Percentiles rank a stretch among this genome's conserved stretches.
Evolutionary conservation across 352 stramenopile species (phyloP).

Genomic region (Globisporangium spinosum): DNA sequence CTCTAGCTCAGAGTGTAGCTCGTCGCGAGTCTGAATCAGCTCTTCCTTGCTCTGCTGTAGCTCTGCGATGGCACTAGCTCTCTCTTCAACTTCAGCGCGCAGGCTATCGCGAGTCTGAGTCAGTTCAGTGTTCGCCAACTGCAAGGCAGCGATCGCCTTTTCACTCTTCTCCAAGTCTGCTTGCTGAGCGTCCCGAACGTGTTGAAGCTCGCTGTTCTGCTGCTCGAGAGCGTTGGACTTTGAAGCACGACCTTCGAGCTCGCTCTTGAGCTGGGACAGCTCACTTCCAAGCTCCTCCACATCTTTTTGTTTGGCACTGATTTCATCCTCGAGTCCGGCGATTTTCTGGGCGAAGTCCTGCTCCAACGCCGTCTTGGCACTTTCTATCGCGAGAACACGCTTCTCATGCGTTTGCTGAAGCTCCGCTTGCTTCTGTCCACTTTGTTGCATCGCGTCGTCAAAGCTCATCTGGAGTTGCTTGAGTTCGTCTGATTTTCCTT

Average conservation of each 20-base stretch:
- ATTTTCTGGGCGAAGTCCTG: constrained; percentile 20
- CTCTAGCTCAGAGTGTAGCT: background rate
- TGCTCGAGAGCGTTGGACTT: background rate
- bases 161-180: background rate
- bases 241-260: background rate
- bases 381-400: constrained; percentile 10
- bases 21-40: background rate
- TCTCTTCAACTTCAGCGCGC: constrained; percentile 5
- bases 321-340: constrained; percentile 13
- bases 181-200: background rate
- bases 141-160: background rate
- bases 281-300: constrained; percentile 13
- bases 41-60: background rate
- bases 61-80: background rate
- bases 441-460: constrained; percentile 5
- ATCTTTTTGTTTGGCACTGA: constrained; percentile 1
- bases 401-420: constrained; percentile 23
- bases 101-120: background rate
- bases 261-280: background rate
- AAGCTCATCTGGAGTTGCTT: constrained; percentile 6
- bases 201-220: background rate
- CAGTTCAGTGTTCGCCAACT: background rate
- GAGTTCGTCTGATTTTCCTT: constrained; percentile 11
- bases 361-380: constrained; percentile 3
- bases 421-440: constrained; percentile 18